Evolutionary conservation across 805 yeast species (phyloP), one percentile per base, ranked within the genome.

Genomic region (Grigorovia jiainica): DNA sequence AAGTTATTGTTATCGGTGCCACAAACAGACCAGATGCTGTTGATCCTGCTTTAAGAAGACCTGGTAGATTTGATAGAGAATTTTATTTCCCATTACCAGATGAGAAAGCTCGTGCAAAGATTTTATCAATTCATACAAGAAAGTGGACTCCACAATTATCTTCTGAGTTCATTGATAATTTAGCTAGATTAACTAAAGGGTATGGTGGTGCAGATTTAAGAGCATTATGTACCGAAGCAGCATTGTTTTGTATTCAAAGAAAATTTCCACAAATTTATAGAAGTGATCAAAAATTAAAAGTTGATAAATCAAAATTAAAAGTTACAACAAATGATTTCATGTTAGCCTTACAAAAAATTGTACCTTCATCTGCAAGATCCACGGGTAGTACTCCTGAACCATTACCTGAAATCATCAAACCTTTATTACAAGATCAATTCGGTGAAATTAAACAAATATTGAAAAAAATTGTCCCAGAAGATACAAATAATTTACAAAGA

Each of bases 171-270:
- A 52, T 86, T 8, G 69, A 71, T 5, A 77, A 78, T 42, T 68
- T 92, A 29, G 90, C 97, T 0, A 70, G 70, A 17, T 64, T 86
- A 43, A 90, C 98, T 0, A 90, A 89, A 58, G 98, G 98, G 0
- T 92, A 85, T 56, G 98, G 98, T 37, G 98, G 98, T 67, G 97
- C 98, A 2, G 98, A 92, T 61, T 67, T 92, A 47, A 69, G 96
- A 42, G 95, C 97, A 0, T 66, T 92, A 24, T 87, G 97, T 60
- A 90, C 97, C 0, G 98, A 92, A 58, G 89, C 97, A 24, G 97
- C 97, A 0, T 68, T 92, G 47, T 80, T 82, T 53, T 81, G 95
- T 53, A 90, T 92, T 33, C 97, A 90, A 63, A 68, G 97, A 48
- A 76, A 81, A 36, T 90, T 82, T 51, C 99, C 99, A 0, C 97